Percentiles rank a stretch among this genome's conserved stretches.
Conservation (phyloP, 805 yeast species). For the Candida xiaguanensis region DNA sequence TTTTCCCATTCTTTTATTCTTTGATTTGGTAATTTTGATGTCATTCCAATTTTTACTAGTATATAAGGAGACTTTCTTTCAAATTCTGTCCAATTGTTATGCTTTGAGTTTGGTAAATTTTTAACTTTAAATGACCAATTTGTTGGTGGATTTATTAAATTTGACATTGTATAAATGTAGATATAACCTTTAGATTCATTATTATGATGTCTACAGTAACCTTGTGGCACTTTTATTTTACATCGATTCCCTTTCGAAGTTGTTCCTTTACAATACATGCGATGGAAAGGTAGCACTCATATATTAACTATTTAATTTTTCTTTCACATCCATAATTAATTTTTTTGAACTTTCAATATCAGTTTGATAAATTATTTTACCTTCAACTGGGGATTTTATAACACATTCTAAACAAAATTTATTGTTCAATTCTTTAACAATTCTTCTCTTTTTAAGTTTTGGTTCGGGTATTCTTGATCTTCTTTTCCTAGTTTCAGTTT, state of each 20-base stretch:
- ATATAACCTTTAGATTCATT: conserved; percentile 36
- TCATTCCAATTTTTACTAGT: conserved; percentile 52
- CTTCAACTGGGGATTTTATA: conserved; percentile 7
- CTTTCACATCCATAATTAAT: conserved; percentile 3
- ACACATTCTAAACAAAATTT: conserved; percentile 31
- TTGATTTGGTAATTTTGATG: conserved; percentile 40
- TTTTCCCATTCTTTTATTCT: conserved; percentile 51
- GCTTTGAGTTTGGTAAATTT: conserved; percentile 21
- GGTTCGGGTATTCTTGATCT: neutral
- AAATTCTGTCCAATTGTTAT: conserved; percentile 28
- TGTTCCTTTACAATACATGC: conserved; percentile 35
- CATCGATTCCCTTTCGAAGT: conserved; percentile 41
- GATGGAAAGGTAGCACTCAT: conserved; percentile 7
- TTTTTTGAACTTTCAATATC: neutral
- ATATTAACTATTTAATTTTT: conserved; percentile 1
- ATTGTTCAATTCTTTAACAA: neutral
- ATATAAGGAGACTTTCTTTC: conserved; percentile 35
- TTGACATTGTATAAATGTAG: conserved; percentile 47
- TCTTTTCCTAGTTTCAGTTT: conserved; percentile 10
- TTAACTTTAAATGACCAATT: conserved; percentile 37
- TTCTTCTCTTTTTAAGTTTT: neutral
- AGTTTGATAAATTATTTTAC: conserved; percentile 5
- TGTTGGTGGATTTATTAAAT: conserved; percentile 20
- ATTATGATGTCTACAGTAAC: conserved; percentile 34
- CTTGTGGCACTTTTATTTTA: conserved; percentile 19